Base-by-base conservation (phyloP, 148 eudicot species). In the Selenicereus undatus region DNA sequence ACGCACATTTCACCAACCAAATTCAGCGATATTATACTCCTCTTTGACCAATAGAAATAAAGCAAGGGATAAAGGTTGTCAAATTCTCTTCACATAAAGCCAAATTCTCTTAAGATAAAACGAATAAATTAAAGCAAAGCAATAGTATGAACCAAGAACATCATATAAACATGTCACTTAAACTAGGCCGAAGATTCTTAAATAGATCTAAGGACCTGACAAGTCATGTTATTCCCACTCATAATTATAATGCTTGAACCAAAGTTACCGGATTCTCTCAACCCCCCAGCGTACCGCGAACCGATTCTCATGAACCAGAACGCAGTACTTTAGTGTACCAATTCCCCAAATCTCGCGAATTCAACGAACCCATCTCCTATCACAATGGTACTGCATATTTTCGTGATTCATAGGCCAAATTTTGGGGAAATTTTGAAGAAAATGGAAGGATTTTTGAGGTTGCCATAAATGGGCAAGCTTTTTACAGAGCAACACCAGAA, bases 41-140 rank as follows among this genome's bases (percentile, higher is more conserved):
- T 66, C 16, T 35, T 82, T 78, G 81, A 83, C 85, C 52, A 74
- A 20, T 56, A 56, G 68, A 71, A 29, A 48, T 27, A 71, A 74
- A 39, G 71, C 21, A 22, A 51, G 66, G 30, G 17, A 48, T 66
- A 26, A 35, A 30, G 65, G 24, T 65, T n/a, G 65, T 51, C 84
- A 78, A 39, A 39, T 39, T 82, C 36, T 68, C 71, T 66, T 12
- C n/a, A n/a, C n/a, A n/a, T n/a, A n/a, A n/a, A n/a, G n/a, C 30
- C 84, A 78, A 39, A 39, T 39, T 82, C 36, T 68, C 71, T 66
- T 12, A 12, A 56, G 50, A 42, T 35, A 45, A 43, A 21, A 66
- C 60, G 36, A 22, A 74, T 45, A 30, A 74, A 48, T 74, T 45
- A 74, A 45, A 48, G 30, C 51, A 48, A 74, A 20, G 36, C 20